Percentiles rank a stretch among this genome's conserved stretches.
phyloP scores from a whole-genome alignment of 2,329 filamentous ascomycete species.

The Trichophyton benhamiae region DNA sequence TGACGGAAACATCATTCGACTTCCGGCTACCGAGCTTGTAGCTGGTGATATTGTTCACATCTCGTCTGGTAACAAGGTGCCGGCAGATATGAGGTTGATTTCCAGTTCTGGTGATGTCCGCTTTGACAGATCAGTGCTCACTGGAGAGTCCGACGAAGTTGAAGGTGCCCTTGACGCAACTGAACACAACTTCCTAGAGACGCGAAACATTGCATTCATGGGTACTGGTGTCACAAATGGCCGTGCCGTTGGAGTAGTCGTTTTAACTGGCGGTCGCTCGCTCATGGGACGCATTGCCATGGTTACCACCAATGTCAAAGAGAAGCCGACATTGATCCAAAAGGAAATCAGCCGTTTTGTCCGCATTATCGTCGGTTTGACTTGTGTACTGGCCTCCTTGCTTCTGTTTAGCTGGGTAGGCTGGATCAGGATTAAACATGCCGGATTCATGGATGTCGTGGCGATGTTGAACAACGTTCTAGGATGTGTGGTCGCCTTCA shows the following conservation, averaged over 20 bases:
- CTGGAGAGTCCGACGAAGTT: constrained; percentile 54
- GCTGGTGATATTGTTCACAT: constrained; percentile 59
- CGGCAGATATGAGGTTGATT: constrained; percentile 60
- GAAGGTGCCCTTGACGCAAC: constrained; percentile 51
- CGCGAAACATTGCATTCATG: constrained; percentile 61
- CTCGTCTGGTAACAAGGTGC: constrained; percentile 60
- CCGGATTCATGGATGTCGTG: constrained; percentile 59
- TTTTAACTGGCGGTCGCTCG: constrained; percentile 59
- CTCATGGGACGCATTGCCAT: constrained; percentile 66
- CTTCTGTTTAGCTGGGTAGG: constrained; percentile 41
- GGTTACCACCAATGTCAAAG: constrained; percentile 56
- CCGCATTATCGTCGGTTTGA: constrained; percentile 53
- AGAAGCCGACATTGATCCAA: constrained; percentile 56
- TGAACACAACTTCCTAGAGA: constrained; percentile 65
- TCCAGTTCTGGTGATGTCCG: constrained; percentile 56
- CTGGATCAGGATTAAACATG: constrained; percentile 56
- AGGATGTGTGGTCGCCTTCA: constrained; percentile 60
- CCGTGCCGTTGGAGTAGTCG: constrained; percentile 52
- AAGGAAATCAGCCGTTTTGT: constrained; percentile 64
- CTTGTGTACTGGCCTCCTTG: background rate
- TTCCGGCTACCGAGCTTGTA: constrained; percentile 50
- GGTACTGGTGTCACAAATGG: constrained; percentile 68
- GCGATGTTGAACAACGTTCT: constrained; percentile 62
- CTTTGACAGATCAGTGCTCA: constrained; percentile 62
- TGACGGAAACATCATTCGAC: constrained; percentile 40